phyloP scores from a whole-genome alignment of 148 eudicot genomes.

The Dianthus caryophyllus region DNA sequence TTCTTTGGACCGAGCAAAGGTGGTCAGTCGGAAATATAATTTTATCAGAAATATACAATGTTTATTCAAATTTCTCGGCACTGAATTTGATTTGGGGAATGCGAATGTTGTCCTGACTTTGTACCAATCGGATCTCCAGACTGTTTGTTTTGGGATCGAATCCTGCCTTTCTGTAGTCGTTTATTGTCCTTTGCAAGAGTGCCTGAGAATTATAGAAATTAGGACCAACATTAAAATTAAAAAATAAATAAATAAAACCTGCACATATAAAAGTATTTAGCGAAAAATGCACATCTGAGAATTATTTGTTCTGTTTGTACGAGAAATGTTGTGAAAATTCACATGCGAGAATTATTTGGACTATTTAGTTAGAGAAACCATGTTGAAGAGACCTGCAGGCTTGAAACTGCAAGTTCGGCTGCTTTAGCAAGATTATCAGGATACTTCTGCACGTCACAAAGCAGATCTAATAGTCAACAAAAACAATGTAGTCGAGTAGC shows the following conservation, averaged over 20 bases:
- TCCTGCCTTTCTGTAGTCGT: conserved; percentile 63
- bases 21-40: not conserved
- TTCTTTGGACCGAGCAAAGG: not conserved
- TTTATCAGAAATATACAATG: not conserved
- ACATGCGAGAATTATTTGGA: too few relatives aligned
- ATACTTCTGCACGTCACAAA: conserved; percentile 56
- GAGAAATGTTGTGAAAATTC: too few relatives aligned
- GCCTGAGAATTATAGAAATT: conserved; percentile 40
- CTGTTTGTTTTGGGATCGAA: conserved; percentile 77
- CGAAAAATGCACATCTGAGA: too few relatives aligned
- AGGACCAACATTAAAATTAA: too few relatives aligned
- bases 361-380: too few relatives aligned
- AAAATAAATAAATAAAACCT: too few relatives aligned
- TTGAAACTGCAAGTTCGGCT: conserved; percentile 85
- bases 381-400: conserved; percentile 90
- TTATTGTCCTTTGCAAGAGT: conserved; percentile 58
- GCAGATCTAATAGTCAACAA: conserved; percentile 19
- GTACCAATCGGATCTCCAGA: conserved; percentile 85
- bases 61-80: conserved; percentile 45
- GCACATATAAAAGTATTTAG: too few relatives aligned
- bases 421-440: conserved; percentile 68
- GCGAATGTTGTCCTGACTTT: conserved; percentile 80
- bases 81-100: conserved; percentile 63
- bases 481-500: conserved; percentile 2
- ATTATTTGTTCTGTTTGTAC: too few relatives aligned